Conservation (phyloP, 768 basidiomycete species). For the Russula foetens region DNA sequence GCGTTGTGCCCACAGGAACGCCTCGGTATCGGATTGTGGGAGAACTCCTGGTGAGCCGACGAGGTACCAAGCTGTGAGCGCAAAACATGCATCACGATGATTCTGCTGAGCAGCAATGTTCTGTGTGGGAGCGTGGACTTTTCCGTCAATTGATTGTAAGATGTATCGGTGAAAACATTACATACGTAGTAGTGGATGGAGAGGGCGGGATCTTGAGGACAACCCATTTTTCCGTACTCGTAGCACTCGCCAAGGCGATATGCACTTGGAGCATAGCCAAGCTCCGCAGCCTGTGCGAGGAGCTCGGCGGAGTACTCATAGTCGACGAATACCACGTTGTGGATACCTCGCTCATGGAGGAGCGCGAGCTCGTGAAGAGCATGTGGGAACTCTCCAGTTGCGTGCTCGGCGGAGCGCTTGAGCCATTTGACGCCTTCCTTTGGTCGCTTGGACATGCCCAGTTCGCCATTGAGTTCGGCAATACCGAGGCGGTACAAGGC, state of each 20-base stretch:
- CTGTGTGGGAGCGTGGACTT: conserved; percentile 30
- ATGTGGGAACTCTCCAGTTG: conserved; percentile 93
- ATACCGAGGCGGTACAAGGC: conserved; percentile 96
- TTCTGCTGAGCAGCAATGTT: conserved; percentile 98
- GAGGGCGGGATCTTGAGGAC: conserved; percentile 92
- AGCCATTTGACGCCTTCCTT: conserved; percentile 99
- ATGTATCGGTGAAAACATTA: conserved; percentile 19
- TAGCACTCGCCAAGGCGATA: conserved; percentile 96
- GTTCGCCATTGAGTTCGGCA: conserved; percentile 92
- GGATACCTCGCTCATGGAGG: conserved; percentile 93
- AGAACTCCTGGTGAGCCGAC: conserved; percentile 96
- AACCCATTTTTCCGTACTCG: conserved; percentile 98
- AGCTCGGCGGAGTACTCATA: conserved; percentile 92
- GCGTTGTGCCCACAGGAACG: conserved; percentile 94
- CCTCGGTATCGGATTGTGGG: conserved; percentile 97
- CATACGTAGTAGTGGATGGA: conserved; percentile 98
- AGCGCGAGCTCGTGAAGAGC: conserved; percentile 92
- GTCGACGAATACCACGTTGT: conserved; percentile 96
- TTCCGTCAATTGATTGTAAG: not conserved
- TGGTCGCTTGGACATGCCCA: conserved; percentile 76
- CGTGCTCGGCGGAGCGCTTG: conserved; percentile 91
- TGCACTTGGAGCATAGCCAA: conserved; percentile 94
- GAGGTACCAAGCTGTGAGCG: conserved; percentile 97
- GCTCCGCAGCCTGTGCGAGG: conserved; percentile 88
- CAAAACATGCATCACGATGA: conserved; percentile 96